A percentile compares a stretch with the other conserved stretches of the same genome.
Evolutionary conservation across 1,284 basidiomycete species (phyloP).

Genomic region (Schizophyllum amplum): DNA sequence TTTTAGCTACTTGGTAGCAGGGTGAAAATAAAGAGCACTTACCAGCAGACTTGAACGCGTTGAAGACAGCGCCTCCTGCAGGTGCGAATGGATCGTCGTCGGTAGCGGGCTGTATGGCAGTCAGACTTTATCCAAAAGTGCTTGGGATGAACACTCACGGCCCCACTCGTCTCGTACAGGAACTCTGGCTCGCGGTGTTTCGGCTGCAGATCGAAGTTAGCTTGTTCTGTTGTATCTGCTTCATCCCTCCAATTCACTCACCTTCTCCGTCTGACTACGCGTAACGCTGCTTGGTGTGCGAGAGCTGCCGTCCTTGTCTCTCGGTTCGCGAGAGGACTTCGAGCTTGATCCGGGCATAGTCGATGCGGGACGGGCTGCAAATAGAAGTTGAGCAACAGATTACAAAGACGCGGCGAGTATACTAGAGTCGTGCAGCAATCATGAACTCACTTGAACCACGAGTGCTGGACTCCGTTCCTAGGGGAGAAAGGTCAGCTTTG

Average conservation of each 20-base stretch:
- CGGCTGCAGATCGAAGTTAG: background rate
- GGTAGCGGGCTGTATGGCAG: background rate
- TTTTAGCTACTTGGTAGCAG: too few relatives aligned
- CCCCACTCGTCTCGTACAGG: constrained; percentile 6
- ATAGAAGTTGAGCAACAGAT: background rate
- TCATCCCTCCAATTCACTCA: background rate
- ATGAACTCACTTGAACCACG: background rate
- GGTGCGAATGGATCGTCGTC: constrained; percentile 15
- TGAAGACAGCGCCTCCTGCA: constrained; percentile 1
- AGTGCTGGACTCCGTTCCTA: background rate
- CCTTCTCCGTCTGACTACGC: background rate
- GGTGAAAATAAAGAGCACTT: too few relatives aligned
- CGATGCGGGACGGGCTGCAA: background rate
- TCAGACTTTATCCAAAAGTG: background rate
- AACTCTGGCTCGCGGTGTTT: constrained; percentile 5
- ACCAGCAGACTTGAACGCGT: background rate
- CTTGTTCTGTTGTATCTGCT: background rate
- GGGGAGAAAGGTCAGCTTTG: too few relatives aligned
- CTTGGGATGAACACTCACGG: background rate
- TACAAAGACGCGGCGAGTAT: too few relatives aligned
- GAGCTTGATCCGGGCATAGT: background rate
- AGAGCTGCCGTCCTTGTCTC: constrained; percentile 5
- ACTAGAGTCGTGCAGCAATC: background rate
- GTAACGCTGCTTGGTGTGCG: background rate
- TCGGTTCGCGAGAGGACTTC: background rate